These are phyloP conservation scores for Euphorbia lathyris DNA, from an alignment of 345 rosid genomes.

Conservation along the genomic window DNA sequence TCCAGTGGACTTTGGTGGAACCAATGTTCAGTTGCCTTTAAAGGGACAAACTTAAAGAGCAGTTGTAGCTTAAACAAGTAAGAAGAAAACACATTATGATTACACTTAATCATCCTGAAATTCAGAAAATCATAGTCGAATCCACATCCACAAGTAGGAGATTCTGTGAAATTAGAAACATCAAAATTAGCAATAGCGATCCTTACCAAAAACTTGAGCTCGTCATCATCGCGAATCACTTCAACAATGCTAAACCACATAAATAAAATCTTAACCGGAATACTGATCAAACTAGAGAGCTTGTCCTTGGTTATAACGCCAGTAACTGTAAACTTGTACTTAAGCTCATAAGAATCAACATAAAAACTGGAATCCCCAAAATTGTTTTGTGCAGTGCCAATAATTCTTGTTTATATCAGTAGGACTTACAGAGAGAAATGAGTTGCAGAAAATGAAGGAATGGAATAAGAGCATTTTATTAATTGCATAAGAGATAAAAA, in stretches of 20 bases:
- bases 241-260: conserved; percentile 40
- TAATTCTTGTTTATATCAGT: too few relatives aligned
- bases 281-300: conserved; percentile 36
- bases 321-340: conserved; percentile 37
- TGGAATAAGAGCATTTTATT: too few relatives aligned
- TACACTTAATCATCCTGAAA: neutral
- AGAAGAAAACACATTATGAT: conserved; percentile 13
- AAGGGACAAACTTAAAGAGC: too few relatives aligned
- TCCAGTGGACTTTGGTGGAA: too few relatives aligned
- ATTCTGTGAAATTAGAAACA: neutral
- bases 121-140: conserved; percentile 31
- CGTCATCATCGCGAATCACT: conserved; percentile 36
- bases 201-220: conserved; percentile 46
- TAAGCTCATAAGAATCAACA: conserved; percentile 45
- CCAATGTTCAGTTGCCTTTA: too few relatives aligned
- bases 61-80: too few relatives aligned
- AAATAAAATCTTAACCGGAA: conserved; percentile 40
- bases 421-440: too few relatives aligned
- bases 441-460: too few relatives aligned
- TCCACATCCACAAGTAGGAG: conserved; percentile 28
- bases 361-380: too few relatives aligned
- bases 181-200: conserved; percentile 40
- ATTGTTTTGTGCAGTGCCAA: too few relatives aligned
- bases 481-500: too few relatives aligned
- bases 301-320: conserved; percentile 36